A percentile compares a stretch with the other conserved stretches of the same genome.
Conservation (phyloP, 306 rosid species). For the Rosa persica region DNA sequence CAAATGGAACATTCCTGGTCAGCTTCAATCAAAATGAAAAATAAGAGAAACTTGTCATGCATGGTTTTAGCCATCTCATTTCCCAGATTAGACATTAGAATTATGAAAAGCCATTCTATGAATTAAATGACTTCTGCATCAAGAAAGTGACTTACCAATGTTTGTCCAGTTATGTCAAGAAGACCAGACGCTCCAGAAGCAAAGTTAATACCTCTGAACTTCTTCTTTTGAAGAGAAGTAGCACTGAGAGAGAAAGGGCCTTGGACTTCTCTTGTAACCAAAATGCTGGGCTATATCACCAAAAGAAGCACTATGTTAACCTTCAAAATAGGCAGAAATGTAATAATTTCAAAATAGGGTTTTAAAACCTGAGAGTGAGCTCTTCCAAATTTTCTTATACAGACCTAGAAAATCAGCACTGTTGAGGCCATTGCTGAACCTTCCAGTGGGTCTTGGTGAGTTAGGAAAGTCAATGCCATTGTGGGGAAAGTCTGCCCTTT, state of each 20-base stretch:
- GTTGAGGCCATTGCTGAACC: slow-evolving; percentile 37
- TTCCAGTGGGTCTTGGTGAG: slow-evolving; percentile 28
- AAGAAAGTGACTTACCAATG: slow-evolving; percentile 6
- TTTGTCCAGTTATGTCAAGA: slow-evolving; percentile 25
- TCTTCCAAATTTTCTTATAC: neutral
- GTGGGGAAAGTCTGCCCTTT: slow-evolving; percentile 32
- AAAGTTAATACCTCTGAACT: slow-evolving; percentile 24
- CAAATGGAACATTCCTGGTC: neutral
- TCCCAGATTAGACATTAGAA: neutral
- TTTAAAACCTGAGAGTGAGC: neutral
- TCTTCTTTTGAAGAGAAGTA: slow-evolving; percentile 1
- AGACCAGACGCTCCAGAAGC: slow-evolving; percentile 37
- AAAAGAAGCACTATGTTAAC: neutral
- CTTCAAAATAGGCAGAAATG: neutral
- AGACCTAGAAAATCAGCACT: slow-evolving; percentile 33
- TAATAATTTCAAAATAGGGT: neutral
- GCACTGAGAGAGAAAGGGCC: slow-evolving; percentile 24
- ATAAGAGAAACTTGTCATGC: no score
- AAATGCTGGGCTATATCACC: slow-evolving; percentile 20
- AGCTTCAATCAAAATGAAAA: neutral
- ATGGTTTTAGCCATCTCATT: neutral
- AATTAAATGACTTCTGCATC: neutral
- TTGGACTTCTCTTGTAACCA: slow-evolving; percentile 27
- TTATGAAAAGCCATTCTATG: neutral
- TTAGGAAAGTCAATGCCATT: slow-evolving; percentile 31